Evolutionary conservation across 2,329 filamentous ascomycete species (phyloP).

Genomic region (Aspergillus brunneoviolaceus): DNA sequence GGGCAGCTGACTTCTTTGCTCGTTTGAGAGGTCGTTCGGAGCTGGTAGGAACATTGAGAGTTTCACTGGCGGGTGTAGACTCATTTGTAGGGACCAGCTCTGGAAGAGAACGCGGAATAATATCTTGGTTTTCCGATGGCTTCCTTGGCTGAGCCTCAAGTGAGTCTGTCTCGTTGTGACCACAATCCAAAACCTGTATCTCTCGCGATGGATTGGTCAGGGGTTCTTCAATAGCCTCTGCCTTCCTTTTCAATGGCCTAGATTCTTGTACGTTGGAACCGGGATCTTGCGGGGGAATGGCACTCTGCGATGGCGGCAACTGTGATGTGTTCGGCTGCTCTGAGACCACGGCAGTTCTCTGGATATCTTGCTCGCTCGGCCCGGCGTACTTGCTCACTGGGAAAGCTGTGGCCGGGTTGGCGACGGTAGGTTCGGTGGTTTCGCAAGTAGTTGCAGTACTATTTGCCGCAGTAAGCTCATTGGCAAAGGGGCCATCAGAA

Average conservation of each 20-base stretch:
- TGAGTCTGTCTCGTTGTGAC: conserved; percentile 11
- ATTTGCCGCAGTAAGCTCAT: not conserved
- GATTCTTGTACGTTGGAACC: not conserved
- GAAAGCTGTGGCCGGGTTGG: not conserved
- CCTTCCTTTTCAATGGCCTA: conserved; percentile 30
- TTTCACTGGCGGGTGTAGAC: conserved; percentile 13
- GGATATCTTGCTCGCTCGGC: not conserved
- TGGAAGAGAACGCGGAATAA: conserved; percentile 5
- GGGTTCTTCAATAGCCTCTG: conserved; percentile 27
- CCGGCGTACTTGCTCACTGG: not conserved
- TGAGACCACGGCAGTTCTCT: not conserved
- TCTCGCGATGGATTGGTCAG: not conserved
- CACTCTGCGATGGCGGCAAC: not conserved
- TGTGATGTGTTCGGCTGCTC: not conserved
- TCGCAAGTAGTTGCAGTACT: not conserved
- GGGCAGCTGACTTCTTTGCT: conserved; percentile 22
- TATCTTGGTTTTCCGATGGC: conserved; percentile 12
- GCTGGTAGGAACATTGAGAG: conserved; percentile 15
- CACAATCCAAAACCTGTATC: not conserved
- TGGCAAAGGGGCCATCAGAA: conserved; percentile 24
- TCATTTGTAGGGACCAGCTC: conserved; percentile 1
- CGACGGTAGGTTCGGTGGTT: not conserved
- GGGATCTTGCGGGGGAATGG: not conserved
- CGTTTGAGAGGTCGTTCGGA: conserved; percentile 30
- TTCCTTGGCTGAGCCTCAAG: conserved; percentile 29